Base-by-base conservation (phyloP, 1,284 basidiomycete genomes). In the Tranzscheliella williamsii region DNA sequence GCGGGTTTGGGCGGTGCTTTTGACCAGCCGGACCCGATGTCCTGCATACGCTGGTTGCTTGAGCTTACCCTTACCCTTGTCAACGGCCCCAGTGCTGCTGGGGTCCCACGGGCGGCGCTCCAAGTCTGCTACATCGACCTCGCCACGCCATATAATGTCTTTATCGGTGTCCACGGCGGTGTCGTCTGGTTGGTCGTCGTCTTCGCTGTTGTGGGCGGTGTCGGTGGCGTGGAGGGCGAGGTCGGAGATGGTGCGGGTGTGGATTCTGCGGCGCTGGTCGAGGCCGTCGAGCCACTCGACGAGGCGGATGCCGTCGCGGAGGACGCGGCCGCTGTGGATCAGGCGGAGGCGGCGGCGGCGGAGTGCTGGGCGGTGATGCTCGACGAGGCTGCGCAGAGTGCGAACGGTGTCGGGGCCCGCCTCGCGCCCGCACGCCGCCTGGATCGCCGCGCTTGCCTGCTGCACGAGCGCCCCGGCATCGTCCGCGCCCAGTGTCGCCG, bases 281-380 rank as follows among this genome's bases (percentile, higher is more conserved):
- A 62, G 17, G 23, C 51, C 42, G 22, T 72, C 69, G 41, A 72
- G 38, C 29, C 51, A 72, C 3, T 44, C 43, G 0, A 63, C 69
- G 20, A 72, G 42, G n/a, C 42, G 46, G 23, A 62, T 41, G 12
- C 57, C 60, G 22, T 70, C 60, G 9, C 55, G 43, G 24, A 72
- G 31, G 1, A 72, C 47, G 13, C 61, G 34, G 4, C 69, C 69
- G 5, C 65, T 47, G 40, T 69, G 52, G 11, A 72, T 70, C 20
- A 70, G 34, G 1, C 69, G 43, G 22, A 72, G 34, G 20, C 61
- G 24, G 16, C 53, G 20, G 27, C 47, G 31, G 24, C 39, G 20
- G 35, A 38, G 13, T 8, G 7, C 8, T 6, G 17, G 11, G 15
- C 40, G 38, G 40, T 43, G n/a, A n/a, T n/a, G n/a, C n/a, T n/a